phyloP scores from a whole-genome alignment of 2,329 filamentous ascomycete genomes.

The Apiospora phragmitis region DNA sequence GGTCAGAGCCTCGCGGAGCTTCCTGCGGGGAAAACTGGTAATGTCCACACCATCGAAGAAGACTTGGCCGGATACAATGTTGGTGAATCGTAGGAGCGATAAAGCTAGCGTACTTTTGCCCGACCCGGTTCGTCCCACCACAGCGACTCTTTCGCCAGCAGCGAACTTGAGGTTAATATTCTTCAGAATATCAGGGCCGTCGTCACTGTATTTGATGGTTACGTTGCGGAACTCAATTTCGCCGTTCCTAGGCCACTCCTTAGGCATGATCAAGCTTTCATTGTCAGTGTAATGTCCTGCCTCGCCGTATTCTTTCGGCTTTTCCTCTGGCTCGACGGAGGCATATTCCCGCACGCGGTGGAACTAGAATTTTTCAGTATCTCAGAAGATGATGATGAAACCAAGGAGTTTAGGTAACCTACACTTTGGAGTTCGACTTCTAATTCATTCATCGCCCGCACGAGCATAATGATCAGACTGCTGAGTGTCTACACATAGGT shows the following conservation, averaged over 20 bases:
- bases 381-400: not conserved
- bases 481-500: constrained; percentile 39
- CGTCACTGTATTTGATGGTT: constrained; percentile 47
- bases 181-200: constrained; percentile 50
- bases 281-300: constrained; percentile 43
- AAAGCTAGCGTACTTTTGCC: constrained; percentile 75
- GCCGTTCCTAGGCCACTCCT: constrained; percentile 46
- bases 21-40: constrained; percentile 48
- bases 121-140: constrained; percentile 79
- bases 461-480: constrained; percentile 50
- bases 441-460: constrained; percentile 56
- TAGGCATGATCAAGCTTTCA: constrained; percentile 38
- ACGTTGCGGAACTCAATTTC: constrained; percentile 52
- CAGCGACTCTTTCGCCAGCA: constrained; percentile 73
- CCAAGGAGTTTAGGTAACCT: constrained; percentile 23
- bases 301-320: constrained; percentile 41
- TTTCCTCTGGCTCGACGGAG: constrained; percentile 45
- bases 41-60: constrained; percentile 58
- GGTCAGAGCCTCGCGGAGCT: constrained; percentile 54
- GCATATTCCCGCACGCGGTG: constrained; percentile 52
- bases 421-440: constrained; percentile 59
- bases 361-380: constrained; percentile 34
- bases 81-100: constrained; percentile 55
- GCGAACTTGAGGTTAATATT: constrained; percentile 51
- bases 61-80: constrained; percentile 52